A percentile compares a stretch with the other conserved stretches of the same genome.
Conservation (phyloP, 805 yeast genomes). For the Hanseniaspora singularis region DNA sequence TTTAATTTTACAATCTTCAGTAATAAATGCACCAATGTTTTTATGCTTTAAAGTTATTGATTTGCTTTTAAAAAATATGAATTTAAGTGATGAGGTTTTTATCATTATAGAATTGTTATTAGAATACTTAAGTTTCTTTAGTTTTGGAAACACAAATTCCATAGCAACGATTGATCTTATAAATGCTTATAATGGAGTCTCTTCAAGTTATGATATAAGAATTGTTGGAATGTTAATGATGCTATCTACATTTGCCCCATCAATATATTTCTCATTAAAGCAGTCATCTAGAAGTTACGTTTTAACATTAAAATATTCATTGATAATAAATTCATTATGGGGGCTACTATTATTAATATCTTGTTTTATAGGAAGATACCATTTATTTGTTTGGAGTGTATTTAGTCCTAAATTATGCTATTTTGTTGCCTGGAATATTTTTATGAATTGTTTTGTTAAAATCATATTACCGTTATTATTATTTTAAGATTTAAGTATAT, state of each 20-base stretch:
- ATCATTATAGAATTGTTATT: conserved; percentile 29
- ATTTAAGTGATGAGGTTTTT: conserved; percentile 10
- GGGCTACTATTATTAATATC: conserved; percentile 52
- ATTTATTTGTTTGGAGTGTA: conserved; percentile 93
- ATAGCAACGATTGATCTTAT: conserved; percentile 82
- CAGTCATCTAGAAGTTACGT: conserved; percentile 15
- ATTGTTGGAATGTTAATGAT: conserved; percentile 70
- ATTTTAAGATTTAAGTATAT: not conserved
- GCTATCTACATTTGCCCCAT: conserved; percentile 72
- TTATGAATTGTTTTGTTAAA: conserved; percentile 37
- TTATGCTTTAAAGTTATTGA: conserved; percentile 29
- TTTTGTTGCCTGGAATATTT: conserved; percentile 60
- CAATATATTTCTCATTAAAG: conserved; percentile 66
- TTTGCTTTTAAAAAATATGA: conserved; percentile 4
- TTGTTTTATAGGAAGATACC: conserved; percentile 66
- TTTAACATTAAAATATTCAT: conserved; percentile 18
- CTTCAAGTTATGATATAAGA: conserved; percentile 48
- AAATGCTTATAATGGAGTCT: conserved; percentile 82
- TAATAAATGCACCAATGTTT: conserved; percentile 40
- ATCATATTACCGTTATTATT: conserved; percentile 22
- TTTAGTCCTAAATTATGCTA: conserved; percentile 86
- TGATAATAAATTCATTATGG: conserved; percentile 47
- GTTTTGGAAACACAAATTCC: conserved; percentile 83
- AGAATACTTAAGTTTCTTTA: conserved; percentile 72
- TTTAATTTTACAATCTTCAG: conserved; percentile 41